phyloP scores from a whole-genome alignment of 495 filamentous ascomycete species.

The Neurospora sp. region DNA sequence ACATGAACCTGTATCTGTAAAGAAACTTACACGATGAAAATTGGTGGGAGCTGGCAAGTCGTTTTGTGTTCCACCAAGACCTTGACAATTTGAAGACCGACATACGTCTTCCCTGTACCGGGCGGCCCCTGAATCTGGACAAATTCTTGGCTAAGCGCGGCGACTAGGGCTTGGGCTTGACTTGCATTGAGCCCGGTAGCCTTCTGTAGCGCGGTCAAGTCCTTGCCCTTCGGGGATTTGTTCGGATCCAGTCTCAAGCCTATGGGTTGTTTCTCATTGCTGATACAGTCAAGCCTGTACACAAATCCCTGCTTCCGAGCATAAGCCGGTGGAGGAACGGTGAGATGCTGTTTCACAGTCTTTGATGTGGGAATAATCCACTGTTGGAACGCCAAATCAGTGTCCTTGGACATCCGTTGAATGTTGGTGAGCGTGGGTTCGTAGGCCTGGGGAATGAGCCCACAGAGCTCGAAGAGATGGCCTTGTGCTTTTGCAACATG shows the following conservation, averaged over 20 bases:
- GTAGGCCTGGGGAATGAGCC: constrained; percentile 22
- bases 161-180: constrained; percentile 37
- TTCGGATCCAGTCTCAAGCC: not conserved
- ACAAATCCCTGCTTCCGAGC: constrained; percentile 37
- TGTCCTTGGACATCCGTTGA: constrained; percentile 17
- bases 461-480: constrained; percentile 18
- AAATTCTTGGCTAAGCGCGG: constrained; percentile 44
- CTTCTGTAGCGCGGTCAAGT: not conserved
- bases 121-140: constrained; percentile 73
- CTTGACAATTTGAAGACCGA: constrained; percentile 47
- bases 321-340: constrained; percentile 42
- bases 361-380: constrained; percentile 35
- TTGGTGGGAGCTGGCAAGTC: constrained; percentile 45
- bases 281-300: constrained; percentile 43
- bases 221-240: not conserved
- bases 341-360: too few species aligned
- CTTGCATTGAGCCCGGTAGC: constrained; percentile 7
- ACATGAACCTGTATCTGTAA: too few species aligned
- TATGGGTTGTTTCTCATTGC: not conserved
- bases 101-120: constrained; percentile 67
- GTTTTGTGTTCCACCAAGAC: constrained; percentile 50
- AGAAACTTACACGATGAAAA: constrained; percentile 35
- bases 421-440: constrained; percentile 24
- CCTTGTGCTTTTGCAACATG: constrained; percentile 4
- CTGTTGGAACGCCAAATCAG: constrained; percentile 10